Evolutionary conservation across 495 filamentous ascomycete genomes (phyloP), one percentile per base, ranked within the genome.

Genomic region (Bryoglossum gracile): DNA sequence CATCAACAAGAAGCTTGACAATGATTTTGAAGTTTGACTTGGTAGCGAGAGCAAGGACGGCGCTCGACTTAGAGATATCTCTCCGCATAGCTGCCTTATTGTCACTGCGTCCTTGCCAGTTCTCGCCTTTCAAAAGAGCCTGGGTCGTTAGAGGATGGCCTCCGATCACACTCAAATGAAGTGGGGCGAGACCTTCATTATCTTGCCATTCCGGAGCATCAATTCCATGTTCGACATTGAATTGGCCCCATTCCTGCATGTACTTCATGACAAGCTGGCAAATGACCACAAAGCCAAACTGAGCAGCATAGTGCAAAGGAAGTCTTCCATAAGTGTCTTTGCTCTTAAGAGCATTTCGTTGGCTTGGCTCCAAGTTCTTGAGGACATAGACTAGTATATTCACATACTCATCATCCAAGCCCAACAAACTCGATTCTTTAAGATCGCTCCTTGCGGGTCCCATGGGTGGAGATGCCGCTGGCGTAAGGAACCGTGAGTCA

Each of bases 251-350:
- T 17, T 79, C 77, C 57, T 87, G 84, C 78, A 98, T 87, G 54
- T 84, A 82, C 39, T 82, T 80, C 62, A 95, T 87, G 46, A 98
- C 71, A n/a, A 89, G 68, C 62, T 92, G 75, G 60, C 89, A 95
- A 8, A 96, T 81, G 38, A 83, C 77, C 19, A 87, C 85, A 57
- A 95, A 87, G 3, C 92, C 92, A 62, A 92, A 94, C 66, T 96
- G 88, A 0, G 92, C 92, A 3, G 88, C 91, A 64, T 98, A 98
- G 61, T 98, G 92, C 22, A 98, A 71, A 21, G 92, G 89, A 26
- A 89, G 80, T 8, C 92, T 87, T 4, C 89, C 89, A 41, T 89
- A 86, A 2, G 78, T 61, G 68, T 98, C 92, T 47, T 72, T 80
- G 17, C 74, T 74, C 36, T 74, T 67, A 18, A 98, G 62, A 3